Conservation (phyloP, 2,329 filamentous ascomycete genomes). For the Aspergillus pseudoterreus region DNA sequence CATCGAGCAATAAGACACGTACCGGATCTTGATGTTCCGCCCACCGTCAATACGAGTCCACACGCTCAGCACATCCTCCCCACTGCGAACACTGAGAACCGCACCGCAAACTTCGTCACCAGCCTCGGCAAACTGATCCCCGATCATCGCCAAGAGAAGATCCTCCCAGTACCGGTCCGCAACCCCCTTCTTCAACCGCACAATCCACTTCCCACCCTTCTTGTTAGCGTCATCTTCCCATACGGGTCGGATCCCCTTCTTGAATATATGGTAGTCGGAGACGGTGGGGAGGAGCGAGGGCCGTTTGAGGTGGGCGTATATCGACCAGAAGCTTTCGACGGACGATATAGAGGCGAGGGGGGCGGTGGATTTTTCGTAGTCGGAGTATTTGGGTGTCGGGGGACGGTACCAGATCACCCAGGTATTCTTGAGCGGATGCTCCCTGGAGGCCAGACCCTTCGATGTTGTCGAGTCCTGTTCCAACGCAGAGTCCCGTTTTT, state of each 20-base stretch:
- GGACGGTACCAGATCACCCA: constrained; percentile 99
- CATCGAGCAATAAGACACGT: constrained; percentile 35
- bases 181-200: constrained; percentile 94
- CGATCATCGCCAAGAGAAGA: constrained; percentile 81
- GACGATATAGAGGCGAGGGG: constrained; percentile 77
- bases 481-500: constrained; percentile 60
- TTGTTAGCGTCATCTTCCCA: constrained; percentile 99
- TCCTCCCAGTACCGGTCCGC: constrained; percentile 98
- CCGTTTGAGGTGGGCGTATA: constrained; percentile 84
- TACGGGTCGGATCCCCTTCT: constrained; percentile 90
- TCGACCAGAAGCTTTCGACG: constrained; percentile 84
- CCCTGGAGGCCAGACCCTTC: constrained; percentile 31
- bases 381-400: constrained; percentile 93
- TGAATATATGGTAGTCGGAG: constrained; percentile 97
- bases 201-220: constrained; percentile 94
- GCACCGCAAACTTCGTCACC: constrained; percentile 92
- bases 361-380: constrained; percentile 96
- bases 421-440: constrained; percentile 70
- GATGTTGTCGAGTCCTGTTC: constrained; percentile 29
- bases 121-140: constrained; percentile 90
- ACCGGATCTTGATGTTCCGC: constrained; percentile 94
- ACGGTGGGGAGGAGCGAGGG: constrained; percentile 85
- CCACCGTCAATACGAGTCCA: constrained; percentile 95
- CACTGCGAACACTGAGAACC: constrained; percentile 88
- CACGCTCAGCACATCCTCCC: constrained; percentile 95